phyloP scores from a whole-genome alignment of 2,329 filamentous ascomycete species.

The Lecanosticta acicola region DNA sequence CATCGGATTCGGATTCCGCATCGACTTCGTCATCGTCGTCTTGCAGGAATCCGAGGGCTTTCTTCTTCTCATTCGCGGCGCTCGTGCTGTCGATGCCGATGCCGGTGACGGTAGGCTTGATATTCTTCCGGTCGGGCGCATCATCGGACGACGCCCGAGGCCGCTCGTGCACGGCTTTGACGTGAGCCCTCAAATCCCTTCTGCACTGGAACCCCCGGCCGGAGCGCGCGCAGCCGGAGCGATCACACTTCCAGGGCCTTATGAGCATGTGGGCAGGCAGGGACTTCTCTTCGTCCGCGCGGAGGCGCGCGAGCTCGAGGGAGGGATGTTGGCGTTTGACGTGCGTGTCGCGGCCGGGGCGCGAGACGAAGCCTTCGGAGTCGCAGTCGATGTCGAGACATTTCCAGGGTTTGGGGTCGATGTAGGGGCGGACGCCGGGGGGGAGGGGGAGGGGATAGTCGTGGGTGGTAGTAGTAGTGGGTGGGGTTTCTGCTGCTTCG shows the following conservation, averaged over 20 bases:
- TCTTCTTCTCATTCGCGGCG: too few relatives aligned
- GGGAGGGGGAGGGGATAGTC: neutral
- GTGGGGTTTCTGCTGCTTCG: neutral
- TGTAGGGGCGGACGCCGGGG: neutral
- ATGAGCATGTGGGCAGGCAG: neutral
- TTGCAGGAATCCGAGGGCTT: too few relatives aligned
- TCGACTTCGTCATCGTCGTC: too few relatives aligned
- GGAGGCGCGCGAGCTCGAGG: neutral
- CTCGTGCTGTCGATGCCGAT: too few relatives aligned
- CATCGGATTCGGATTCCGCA: too few relatives aligned
- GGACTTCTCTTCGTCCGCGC: neutral
- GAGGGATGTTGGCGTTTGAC: neutral
- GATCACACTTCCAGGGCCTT: neutral
- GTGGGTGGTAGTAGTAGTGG: neutral
- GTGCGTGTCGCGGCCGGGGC: neutral
- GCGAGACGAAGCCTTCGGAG: neutral
- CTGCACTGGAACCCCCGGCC: neutral
- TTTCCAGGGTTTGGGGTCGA: neutral
- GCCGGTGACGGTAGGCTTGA: too few relatives aligned
- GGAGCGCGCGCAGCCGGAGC: neutral
- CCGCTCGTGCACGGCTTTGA: too few relatives aligned
- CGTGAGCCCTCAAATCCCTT: too few relatives aligned
- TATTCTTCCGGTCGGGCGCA: too few relatives aligned
- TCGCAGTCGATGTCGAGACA: neutral
- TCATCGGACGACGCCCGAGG: too few relatives aligned